These are phyloP conservation scores for Pseudogymnoascus sp. DNA, from an alignment of 2,329 filamentous ascomycete genomes.

Conservation along the genomic window DNA sequence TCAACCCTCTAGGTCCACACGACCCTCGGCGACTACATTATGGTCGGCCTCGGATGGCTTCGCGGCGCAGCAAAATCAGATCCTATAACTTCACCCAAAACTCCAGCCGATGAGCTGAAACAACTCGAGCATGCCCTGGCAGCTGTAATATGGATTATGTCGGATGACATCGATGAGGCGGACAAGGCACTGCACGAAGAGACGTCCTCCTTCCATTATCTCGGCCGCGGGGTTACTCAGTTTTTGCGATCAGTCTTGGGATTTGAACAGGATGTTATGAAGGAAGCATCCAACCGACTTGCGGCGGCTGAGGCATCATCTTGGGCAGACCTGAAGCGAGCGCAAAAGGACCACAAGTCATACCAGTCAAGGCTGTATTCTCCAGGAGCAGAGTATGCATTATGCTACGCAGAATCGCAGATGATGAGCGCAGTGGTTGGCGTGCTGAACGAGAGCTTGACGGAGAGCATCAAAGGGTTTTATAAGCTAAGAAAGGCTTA, in stretches of 20 bases:
- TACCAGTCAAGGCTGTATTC: slow-evolving; percentile 55
- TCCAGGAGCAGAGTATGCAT: slow-evolving; percentile 74
- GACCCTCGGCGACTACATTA: not conserved
- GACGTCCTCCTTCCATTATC: slow-evolving; percentile 77
- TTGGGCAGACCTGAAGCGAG: slow-evolving; percentile 66
- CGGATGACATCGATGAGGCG: slow-evolving; percentile 82
- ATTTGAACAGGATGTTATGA: slow-evolving; percentile 88
- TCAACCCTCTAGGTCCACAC: not conserved
- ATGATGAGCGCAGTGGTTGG: slow-evolving; percentile 83
- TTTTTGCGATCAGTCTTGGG: slow-evolving; percentile 83
- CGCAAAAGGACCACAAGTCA: slow-evolving; percentile 56
- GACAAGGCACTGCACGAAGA: slow-evolving; percentile 63
- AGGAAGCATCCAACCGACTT: slow-evolving; percentile 65
- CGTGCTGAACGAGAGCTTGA: slow-evolving; percentile 85
- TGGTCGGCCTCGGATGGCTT: slow-evolving; percentile 7
- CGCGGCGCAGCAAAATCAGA: not conserved
- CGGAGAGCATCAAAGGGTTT: slow-evolving; percentile 84
- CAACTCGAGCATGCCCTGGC: slow-evolving; percentile 52
- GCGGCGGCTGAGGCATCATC: slow-evolving; percentile 68
- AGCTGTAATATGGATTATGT: slow-evolving; percentile 67
- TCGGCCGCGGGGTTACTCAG: slow-evolving; percentile 70
- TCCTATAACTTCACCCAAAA: slow-evolving; percentile 15
- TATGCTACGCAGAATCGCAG: slow-evolving; percentile 78
- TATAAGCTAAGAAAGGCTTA: slow-evolving; percentile 89
- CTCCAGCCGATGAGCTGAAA: slow-evolving; percentile 37